Conservation (phyloP, 2,329 filamentous ascomycete genomes). For the Emmonsia crescens region DNA sequence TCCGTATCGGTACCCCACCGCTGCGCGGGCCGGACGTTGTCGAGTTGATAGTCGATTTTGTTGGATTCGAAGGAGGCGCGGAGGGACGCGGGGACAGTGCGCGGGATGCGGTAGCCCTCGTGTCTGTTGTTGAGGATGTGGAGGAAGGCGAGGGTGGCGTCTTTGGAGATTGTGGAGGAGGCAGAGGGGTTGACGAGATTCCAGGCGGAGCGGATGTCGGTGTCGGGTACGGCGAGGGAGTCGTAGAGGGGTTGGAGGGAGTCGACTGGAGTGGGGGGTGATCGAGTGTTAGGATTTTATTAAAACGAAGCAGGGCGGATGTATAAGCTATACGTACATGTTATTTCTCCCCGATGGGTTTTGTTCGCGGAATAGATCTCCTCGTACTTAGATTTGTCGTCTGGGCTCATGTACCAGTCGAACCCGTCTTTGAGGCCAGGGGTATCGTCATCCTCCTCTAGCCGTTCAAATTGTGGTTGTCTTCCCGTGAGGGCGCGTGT, state of each 20-base stretch:
- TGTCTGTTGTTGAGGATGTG: conserved; percentile 95
- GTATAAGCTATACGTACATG: conserved; percentile 45
- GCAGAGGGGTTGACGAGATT: conserved; percentile 94
- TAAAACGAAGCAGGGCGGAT: neutral
- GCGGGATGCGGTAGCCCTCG: conserved; percentile 87
- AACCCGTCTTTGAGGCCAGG: conserved; percentile 88
- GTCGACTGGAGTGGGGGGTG: conserved; percentile 45
- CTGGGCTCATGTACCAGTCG: conserved; percentile 97
- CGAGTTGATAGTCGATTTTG: conserved; percentile 90
- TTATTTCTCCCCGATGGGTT: conserved; percentile 72
- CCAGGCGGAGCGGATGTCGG: conserved; percentile 84
- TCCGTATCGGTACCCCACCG: conserved; percentile 62
- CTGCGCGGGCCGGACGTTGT: conserved; percentile 59
- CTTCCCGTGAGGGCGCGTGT: conserved; percentile 67
- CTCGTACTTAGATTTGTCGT: conserved; percentile 88
- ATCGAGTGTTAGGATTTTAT: conserved; percentile 15
- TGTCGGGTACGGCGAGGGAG: conserved; percentile 53
- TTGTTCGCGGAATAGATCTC: conserved; percentile 92
- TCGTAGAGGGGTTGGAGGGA: conserved; percentile 76
- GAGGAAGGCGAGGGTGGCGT: conserved; percentile 85
- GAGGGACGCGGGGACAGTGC: conserved; percentile 81
- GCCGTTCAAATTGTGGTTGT: conserved; percentile 71
- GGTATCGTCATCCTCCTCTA: conserved; percentile 68
- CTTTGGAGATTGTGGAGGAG: conserved; percentile 74
- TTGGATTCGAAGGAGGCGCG: conserved; percentile 88